Evolutionary conservation across 1,139 yeast genomes (phyloP).

Genomic region (Schwanniomyces etchellsii): DNA sequence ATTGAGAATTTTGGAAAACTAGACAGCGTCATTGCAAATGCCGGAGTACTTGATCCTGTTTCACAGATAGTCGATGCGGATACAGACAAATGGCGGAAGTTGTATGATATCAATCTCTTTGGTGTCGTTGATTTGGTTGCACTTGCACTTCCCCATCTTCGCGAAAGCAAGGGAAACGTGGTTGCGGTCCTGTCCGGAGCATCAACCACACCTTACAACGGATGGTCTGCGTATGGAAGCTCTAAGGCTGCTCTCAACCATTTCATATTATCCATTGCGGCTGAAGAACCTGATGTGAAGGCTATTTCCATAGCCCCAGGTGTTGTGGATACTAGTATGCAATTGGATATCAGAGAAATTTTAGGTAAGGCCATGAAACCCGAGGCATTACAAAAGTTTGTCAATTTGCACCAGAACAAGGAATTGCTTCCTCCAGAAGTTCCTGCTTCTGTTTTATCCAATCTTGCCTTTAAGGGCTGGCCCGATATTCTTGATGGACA

Average conservation of each 20-base stretch:
- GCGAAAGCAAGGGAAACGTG: conserved; percentile 52
- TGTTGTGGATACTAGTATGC: conserved; percentile 88
- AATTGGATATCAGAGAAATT: conserved; percentile 59
- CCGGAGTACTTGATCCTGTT: conserved; percentile 85
- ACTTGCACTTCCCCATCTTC: conserved; percentile 53
- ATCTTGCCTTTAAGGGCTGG: conserved; percentile 58
- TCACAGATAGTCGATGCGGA: conserved; percentile 46
- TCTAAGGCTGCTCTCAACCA: conserved; percentile 88
- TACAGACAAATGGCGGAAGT: conserved; percentile 52
- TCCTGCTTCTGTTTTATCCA: conserved; percentile 66
- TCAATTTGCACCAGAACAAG: conserved; percentile 49
- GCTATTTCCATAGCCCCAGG: conserved; percentile 86
- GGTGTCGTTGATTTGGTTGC: conserved; percentile 63
- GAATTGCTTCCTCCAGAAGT: conserved; percentile 58
- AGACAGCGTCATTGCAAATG: conserved; percentile 75
- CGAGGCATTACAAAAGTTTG: conserved; percentile 52
- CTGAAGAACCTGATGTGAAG: conserved; percentile 56
- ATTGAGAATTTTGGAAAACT: conserved; percentile 51
- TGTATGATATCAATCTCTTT: conserved; percentile 76
- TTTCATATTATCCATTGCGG: conserved; percentile 58
- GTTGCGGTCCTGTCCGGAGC: conserved; percentile 89
- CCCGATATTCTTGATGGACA: conserved; percentile 51
- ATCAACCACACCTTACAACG: conserved; percentile 49
- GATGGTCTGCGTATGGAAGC: conserved; percentile 89
- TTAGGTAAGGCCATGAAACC: conserved; percentile 53